Conservation (phyloP, 2,329 filamentous ascomycete genomes). For the Penicillium janthinellum region DNA sequence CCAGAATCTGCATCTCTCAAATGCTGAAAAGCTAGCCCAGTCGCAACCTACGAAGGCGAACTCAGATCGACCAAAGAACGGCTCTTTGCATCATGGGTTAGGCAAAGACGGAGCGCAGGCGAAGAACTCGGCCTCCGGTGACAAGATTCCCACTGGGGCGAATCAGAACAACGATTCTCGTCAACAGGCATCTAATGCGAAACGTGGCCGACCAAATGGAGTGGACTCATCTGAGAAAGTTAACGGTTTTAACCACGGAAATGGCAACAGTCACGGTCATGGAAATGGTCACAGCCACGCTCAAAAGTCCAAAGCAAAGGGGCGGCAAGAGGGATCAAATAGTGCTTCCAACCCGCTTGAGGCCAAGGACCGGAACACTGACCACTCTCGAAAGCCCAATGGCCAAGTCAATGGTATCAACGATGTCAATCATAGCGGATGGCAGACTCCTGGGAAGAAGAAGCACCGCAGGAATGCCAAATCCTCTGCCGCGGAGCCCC, state of each 20-base stretch:
- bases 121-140: slow-evolving; percentile 30
- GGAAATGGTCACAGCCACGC: slow-evolving; percentile 36
- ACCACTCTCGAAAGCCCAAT: slow-evolving; percentile 32
- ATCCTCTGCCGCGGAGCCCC: slow-evolving; percentile 36
- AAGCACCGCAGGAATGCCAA: slow-evolving; percentile 44
- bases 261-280: slow-evolving; percentile 27
- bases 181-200: slow-evolving; percentile 33
- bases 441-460: slow-evolving; percentile 49
- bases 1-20: slow-evolving; percentile 42
- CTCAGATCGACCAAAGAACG: slow-evolving; percentile 29
- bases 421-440: slow-evolving; percentile 36
- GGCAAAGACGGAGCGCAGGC: slow-evolving; percentile 37
- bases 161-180: slow-evolving; percentile 34
- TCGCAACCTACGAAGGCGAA: slow-evolving; percentile 29
- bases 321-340: slow-evolving; percentile 33
- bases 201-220: slow-evolving; percentile 34
- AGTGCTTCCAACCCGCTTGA: slow-evolving; percentile 25
- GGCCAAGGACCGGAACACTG: slow-evolving; percentile 34
- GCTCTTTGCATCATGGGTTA: slow-evolving; percentile 16
- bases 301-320: slow-evolving; percentile 40
- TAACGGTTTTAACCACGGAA: slow-evolving; percentile 34
- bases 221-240: slow-evolving; percentile 36
- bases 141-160: slow-evolving; percentile 27
- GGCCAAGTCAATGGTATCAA: slow-evolving; percentile 30
- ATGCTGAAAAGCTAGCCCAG: slow-evolving; percentile 33